Percentiles rank a stretch among this genome's conserved stretches.
phyloP scores from a whole-genome alignment of 1,139 yeast species.

The Saccharomyces hybrid region DNA sequence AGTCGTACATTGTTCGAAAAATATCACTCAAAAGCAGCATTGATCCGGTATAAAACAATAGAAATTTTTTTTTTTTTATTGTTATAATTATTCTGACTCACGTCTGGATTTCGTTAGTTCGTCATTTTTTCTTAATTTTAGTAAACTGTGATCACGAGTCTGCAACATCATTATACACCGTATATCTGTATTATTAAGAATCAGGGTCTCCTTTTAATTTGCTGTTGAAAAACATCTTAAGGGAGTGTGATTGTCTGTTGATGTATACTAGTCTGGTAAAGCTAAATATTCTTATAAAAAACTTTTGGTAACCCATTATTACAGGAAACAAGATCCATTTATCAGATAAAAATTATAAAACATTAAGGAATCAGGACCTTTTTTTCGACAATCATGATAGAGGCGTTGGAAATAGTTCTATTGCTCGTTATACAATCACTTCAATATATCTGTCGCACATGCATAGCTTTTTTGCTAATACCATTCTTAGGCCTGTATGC shows the following conservation, averaged over 20 bases:
- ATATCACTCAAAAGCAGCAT: neutral
- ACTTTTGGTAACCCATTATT: neutral
- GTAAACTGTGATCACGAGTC: neutral
- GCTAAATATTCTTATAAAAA: neutral
- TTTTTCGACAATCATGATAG: neutral
- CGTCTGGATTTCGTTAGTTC: neutral
- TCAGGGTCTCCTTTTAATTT: neutral
- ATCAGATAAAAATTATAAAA: neutral
- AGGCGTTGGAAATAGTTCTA: neutral
- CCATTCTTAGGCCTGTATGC: slow-evolving; percentile 7
- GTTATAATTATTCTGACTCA: neutral
- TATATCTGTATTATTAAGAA: neutral
- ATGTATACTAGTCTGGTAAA: neutral
- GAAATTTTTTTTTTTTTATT: neutral
- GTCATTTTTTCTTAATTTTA: neutral
- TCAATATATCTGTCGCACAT: slow-evolving; percentile 3
- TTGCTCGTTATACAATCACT: neutral
- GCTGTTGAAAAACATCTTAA: neutral
- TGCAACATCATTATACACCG: neutral
- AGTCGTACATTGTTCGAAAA: neutral
- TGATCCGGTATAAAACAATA: neutral
- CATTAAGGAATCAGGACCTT: neutral
- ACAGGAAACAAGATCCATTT: neutral
- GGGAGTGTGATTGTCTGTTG: neutral
- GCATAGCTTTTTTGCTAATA: slow-evolving; percentile 5